A percentile compares a stretch with the other conserved stretches of the same genome.
Evolutionary conservation across 78 protist genomes (phyloP).

Genomic region (Dictyostelium capitatum): DNA sequence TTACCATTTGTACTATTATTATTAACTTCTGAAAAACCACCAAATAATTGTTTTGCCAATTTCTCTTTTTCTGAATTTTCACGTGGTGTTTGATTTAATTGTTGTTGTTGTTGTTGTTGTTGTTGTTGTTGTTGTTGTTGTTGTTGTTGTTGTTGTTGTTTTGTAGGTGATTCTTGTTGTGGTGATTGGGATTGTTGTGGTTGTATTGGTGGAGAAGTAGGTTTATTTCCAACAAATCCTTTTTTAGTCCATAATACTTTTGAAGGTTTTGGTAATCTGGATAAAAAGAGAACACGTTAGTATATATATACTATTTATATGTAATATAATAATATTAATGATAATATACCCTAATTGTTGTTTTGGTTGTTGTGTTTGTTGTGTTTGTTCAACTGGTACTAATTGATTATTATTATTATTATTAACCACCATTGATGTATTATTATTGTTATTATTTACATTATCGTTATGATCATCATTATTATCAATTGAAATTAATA

Average conservation of each 20-base stretch:
- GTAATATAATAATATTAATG: no score
- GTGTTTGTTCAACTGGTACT: not conserved
- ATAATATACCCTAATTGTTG: slow-evolving; percentile 9
- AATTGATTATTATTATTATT: not conserved
- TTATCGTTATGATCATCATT: not conserved
- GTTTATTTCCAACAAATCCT: slow-evolving; percentile 58
- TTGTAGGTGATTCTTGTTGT: not conserved
- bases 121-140: not conserved
- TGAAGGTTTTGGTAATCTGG: slow-evolving; percentile 38
- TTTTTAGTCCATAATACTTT: slow-evolving; percentile 76
- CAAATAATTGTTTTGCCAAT: slow-evolving; percentile 62
- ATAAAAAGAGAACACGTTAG: not conserved
- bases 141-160: not conserved
- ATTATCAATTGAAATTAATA: not conserved
- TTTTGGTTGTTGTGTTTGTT: not conserved
- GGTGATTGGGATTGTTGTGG: not conserved
- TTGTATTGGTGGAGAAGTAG: not conserved
- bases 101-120: not conserved
- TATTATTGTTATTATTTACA: not conserved
- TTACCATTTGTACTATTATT: not conserved
- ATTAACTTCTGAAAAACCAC: slow-evolving; percentile 22
- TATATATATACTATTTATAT: no score
- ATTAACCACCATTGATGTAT: not conserved
- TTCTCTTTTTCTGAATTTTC: slow-evolving; percentile 62
- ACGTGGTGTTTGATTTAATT: not conserved